Evolutionary conservation across 2,329 filamentous ascomycete species (phyloP), one percentile per base, ranked within the genome.

Genomic region (Trichoderma gracile): DNA sequence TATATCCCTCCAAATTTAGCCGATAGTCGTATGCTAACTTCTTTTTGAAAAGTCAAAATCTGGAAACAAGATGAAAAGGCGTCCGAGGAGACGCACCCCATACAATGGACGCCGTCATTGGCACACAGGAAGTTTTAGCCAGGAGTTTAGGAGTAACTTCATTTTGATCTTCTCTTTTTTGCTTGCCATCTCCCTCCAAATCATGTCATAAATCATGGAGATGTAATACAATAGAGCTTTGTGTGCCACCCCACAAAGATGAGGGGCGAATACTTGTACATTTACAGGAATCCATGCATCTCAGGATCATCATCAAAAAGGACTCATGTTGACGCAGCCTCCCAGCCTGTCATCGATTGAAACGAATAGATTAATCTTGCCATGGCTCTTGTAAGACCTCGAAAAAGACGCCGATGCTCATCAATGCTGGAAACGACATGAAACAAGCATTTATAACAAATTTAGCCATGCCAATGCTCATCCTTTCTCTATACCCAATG

Each of bases 31-130:
- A 33, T 65, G 23, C 58, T 60, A 47, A 52, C 43, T 12, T 1
- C 15, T 15, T 54, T n/a, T 5, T 2, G 14, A 23, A n/a, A n/a
- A 62, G 84, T 97, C 76, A 98, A 99, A 84, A 87, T 99, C 65
- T 99, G 95, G 95, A 96, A 93, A 77, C 90, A 89, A 70, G 95
- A 99, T 75, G 92, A 96, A 53, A 86, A 89, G 60, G 95, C 95
- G 19, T 97, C 94, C 0, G 90, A 90, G 43, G 92, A 98, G 76
- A 91, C 90, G 1, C 93, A 98, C 78, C 95, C 95, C 2, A 77
- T 99, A 49, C 89, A 96, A 50, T 99, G 95, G 95, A 92, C 91
- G 73, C 93, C 93, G 23, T 91, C 86, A 1, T 76, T 96, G 63
- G 88, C 88, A 17, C 83, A 90, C 72, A 86, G 90, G 75, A 95